Percentiles rank a stretch among this genome's conserved stretches.
Conservation (phyloP, 2,329 filamentous ascomycete genomes). For the Fusarium napiforme region DNA sequence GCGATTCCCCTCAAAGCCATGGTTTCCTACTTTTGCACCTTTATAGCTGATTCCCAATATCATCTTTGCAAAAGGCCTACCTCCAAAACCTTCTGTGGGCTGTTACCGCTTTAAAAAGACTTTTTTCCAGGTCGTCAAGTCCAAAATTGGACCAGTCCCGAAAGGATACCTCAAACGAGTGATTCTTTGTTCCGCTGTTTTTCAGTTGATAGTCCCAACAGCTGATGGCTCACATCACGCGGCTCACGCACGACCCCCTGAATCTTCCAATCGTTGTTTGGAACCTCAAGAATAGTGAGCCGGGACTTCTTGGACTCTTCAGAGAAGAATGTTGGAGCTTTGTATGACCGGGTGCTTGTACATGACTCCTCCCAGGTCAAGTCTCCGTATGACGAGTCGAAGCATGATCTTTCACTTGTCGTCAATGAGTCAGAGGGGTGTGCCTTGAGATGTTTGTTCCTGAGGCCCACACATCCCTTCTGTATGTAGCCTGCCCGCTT, state of each 20-base stretch:
- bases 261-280: not conserved
- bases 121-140: not conserved
- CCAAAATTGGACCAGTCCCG: not conserved
- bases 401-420: not conserved
- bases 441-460: not conserved
- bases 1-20: not conserved
- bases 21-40: not conserved
- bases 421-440: not conserved
- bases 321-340: rapidly evolving
- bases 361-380: not conserved
- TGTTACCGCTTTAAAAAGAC: not conserved
- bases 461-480: not conserved
- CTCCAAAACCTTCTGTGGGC: not conserved
- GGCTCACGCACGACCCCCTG: not conserved
- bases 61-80: not conserved
- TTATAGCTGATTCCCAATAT: not conserved
- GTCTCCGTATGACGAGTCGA: not conserved
- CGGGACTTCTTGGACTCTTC: not conserved
- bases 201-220: too few relatives aligned
- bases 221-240: too few relatives aligned
- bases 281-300: not conserved
- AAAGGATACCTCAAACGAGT: not conserved
- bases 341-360: not conserved
- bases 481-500: not conserved
- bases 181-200: not conserved